Base-by-base conservation (phyloP, 2,329 filamentous ascomycete species). In the Lecanicillium sp. region DNA sequence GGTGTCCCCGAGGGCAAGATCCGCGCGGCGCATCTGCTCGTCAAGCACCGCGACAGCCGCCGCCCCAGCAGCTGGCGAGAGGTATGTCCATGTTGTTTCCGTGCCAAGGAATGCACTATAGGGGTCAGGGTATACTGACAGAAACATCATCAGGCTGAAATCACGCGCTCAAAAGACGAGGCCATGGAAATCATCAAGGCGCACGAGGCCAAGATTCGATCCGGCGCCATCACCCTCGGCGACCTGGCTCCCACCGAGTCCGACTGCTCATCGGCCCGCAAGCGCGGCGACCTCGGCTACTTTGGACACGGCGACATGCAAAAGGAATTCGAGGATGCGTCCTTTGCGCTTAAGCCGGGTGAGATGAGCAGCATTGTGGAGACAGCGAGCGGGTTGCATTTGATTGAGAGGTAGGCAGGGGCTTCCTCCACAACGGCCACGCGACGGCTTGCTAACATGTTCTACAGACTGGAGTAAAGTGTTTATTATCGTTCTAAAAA, bases 241-340 rank as follows among this genome's bases (percentile, higher is more conserved):
- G 85, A 96, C 48, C 73, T 98, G 48, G 97, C 92, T 11, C 76
- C 79, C 43, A 84, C 79, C 31, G 92, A 97, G 67, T 94, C 87
- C 13, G 92, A 98, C 66, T 97, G 90, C 68, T 94, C 86, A 62
- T 96, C 88, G 52, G 89, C 92, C 20, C 79, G 88, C 52, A 98
- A 97, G 74, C 79, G 81, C 49, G 92, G 92, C 41, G 92, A 98
- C 59, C 68, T 98, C 67, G 92, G 92, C 15, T 95, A 89, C 64
- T 98, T 98, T 61, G 89, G 87, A 40, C 81, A 76, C 53, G 87
- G 88, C 19, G 90, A 97, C 55, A 98, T 98, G 92, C 92, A 98
- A 61, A 90, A 89, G 69, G 90, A 96, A 65, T 98, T 98, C 56
- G 92, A 98, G 66, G 87, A 96, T 41, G 89, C 89, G 4, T 84